Base-by-base conservation (phyloP, 345 rosid species). In the Mallotus nudiflorus region DNA sequence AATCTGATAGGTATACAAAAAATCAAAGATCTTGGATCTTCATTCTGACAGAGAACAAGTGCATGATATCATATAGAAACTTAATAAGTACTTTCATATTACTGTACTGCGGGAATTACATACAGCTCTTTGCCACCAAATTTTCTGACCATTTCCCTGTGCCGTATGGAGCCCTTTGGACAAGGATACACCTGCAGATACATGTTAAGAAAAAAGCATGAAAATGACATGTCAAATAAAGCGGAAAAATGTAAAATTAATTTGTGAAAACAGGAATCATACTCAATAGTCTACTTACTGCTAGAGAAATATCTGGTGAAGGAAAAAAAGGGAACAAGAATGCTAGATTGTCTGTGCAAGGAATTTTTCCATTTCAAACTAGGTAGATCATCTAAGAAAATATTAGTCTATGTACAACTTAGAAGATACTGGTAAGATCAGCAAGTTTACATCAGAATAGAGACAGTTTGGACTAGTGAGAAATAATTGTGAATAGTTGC, bases 41-140 rank as follows among this genome's bases (percentile, higher is more conserved):
- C 28, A 37, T 48, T 70, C 49, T 64, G 28, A 48, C 50, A 40
- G 0, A 48, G 40, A 46, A n/a, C 13, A 35, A 54, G 22, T 52
- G 53, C 20, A 61, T 13, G 12, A 51, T 11, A 15, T 49, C 53
- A 20, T 25, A 7, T 44, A 24, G 25, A 7, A 63, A 50, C 54
- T 31, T 44, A 4, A 39, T 39, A 4, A 39, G 9, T 39, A 39
- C 6, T 9, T 42, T n/a, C n/a, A n/a, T 5, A 24, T 5, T 22
- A 51, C 33, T 48, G 18, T 5, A 39, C 20, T 39, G 8, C 20
- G 19, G 22, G 39, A 81, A 58, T 46, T 58, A 82, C 82, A 13
- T 86, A 91, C 95, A 64, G 88, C 74, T 91, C 96, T 85, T 87
- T 89, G 74, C 93, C 89, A 65, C 97, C 97, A 1, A 81, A 51